Percentiles rank a stretch among this genome's conserved stretches.
Evolutionary conservation across 345 rosid genomes (phyloP).

Genomic region (Anacardium occidentale): DNA sequence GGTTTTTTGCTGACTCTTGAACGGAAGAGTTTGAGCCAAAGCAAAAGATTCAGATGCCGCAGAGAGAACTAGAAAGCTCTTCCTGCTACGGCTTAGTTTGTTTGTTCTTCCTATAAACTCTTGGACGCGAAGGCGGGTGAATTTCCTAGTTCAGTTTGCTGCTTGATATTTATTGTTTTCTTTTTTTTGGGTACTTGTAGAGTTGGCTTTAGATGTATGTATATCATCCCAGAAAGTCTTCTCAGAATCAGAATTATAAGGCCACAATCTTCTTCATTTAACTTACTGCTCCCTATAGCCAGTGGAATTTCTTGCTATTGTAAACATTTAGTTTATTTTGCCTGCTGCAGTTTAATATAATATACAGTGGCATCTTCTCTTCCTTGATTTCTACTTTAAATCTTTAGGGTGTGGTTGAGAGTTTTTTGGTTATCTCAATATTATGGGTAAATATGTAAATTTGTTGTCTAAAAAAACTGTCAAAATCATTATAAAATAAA

Average conservation of each 20-base stretch:
- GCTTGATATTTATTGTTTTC: conserved; percentile 27
- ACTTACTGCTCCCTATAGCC: conserved; percentile 34
- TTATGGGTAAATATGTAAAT: too few species aligned
- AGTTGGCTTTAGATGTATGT: conserved; percentile 52
- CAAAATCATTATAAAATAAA: too few species aligned
- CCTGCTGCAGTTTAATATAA: conserved; percentile 20
- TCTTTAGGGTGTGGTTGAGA: too few species aligned
- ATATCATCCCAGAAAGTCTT: conserved; percentile 31
- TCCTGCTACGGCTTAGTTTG: not conserved
- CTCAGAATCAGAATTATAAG: conserved; percentile 35
- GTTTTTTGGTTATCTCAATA: too few species aligned
- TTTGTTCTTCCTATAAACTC: conserved; percentile 40
- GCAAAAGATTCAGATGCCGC: too few species aligned
- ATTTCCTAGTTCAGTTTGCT: conserved; percentile 56
- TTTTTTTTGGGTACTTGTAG: conserved; percentile 35
- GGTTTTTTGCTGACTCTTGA: conserved; percentile 39
- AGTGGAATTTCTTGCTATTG: conserved; percentile 30
- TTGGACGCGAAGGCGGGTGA: conserved; percentile 34
- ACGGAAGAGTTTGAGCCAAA: conserved; percentile 4
- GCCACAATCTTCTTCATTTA: conserved; percentile 18
- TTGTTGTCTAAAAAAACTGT: too few species aligned
- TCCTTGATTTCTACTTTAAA: not conserved
- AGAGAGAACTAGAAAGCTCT: too few species aligned
- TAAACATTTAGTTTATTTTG: conserved; percentile 30
- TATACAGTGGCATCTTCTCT: conserved; percentile 14